Evolutionary conservation across 2,329 filamentous ascomycete species (phyloP), one percentile per base, ranked within the genome.

Genomic region (Fusarium nurragi): DNA sequence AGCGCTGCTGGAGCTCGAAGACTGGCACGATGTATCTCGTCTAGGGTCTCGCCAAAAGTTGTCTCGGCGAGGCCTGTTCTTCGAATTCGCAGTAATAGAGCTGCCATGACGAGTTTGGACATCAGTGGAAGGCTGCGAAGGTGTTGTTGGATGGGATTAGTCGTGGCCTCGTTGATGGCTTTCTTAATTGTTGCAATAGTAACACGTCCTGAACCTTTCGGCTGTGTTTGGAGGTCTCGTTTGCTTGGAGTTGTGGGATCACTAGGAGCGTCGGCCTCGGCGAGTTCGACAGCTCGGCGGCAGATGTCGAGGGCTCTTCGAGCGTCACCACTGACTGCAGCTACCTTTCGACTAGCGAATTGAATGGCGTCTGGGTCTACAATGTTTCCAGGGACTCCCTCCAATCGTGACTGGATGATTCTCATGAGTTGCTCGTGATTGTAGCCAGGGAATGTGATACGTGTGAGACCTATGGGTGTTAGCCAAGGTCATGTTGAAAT

Each of bases 381-480:
- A 40, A 99, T 90, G 67, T 94, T 89, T 23, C 93, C 93, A 2
- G 92, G 90, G 1, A 98, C 92, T 51, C 92, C 93, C 73, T 93
- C 88, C 3, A 99, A 85, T 26, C 95, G 90, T n/a, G 93, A 97
- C 73, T 94, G 90, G 65, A 99, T 97, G 73, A 99, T 99, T 69
- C 90, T 91, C 91, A 98, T 97, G 37, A 99, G 85, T 77, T 99
- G 95, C 58, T 95, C 93, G 76, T 99, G 94, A 55, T 93, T 97
- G 77, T 99, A 99, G 21, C 95, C 95, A 0, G 95, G 92, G 71
- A 99, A 99, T 0, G 95, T 97, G 74, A 99, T 97, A 72, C 96
- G 88, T 9, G 94, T 97, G 45, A 99, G 82, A 21, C 94, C 81
- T 81, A 22, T 19, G 19, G 4, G 28, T 47, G 52, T 45, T n/a